Evolutionary conservation across 78 protist species (phyloP), one percentile per base, ranked within the genome.

Genomic region (Thecamonas trahens): DNA sequence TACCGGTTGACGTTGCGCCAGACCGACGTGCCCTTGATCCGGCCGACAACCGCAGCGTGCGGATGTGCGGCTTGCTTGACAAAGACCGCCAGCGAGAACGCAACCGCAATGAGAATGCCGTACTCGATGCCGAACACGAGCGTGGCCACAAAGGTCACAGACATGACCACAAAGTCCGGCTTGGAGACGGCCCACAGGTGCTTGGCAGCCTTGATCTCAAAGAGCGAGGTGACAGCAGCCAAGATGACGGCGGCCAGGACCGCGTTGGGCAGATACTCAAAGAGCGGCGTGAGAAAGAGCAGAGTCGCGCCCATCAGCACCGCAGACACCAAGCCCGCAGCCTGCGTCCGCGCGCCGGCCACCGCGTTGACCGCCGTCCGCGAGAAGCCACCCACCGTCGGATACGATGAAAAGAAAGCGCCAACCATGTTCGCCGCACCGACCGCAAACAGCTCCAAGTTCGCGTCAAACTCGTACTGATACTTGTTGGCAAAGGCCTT

Each of bases 241-340:
- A 74, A 7, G 37, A 74, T 70, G 38, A 74, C 63, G 35, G 61
- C 70, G 24, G 58, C 67, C 26, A 74, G 70, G n/a, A 74, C 74
- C 18, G 67, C 66, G 24, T 61, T 63, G 39, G 79, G 79, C 22
- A 74, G 69, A 52, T 61, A 61, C 20, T 49, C 31, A 31, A 74
- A 74, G 47, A 66, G 57, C 20, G 70, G 70, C 28, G 66, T 60
- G 53, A 60, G 66, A 15, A n/a, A 24, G 34, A 61, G 54, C n/a
- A 52, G 63, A 1, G 61, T 57, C 34, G 63, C 18, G n/a, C 17
- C 9, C 34, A 74, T 63, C 26, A 74, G 24, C 54, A 45, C 14
- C 34, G 66, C 47, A n/a, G 71, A 13, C 2, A 74, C 8, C 37
- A 74, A 24, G 57, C 52, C 54, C 13, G 79, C 70, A 15, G 24